A percentile compares a stretch with the other conserved stretches of the same genome.
Conservation (phyloP, 352 stramenopile species). For the Globisporangium polare region DNA sequence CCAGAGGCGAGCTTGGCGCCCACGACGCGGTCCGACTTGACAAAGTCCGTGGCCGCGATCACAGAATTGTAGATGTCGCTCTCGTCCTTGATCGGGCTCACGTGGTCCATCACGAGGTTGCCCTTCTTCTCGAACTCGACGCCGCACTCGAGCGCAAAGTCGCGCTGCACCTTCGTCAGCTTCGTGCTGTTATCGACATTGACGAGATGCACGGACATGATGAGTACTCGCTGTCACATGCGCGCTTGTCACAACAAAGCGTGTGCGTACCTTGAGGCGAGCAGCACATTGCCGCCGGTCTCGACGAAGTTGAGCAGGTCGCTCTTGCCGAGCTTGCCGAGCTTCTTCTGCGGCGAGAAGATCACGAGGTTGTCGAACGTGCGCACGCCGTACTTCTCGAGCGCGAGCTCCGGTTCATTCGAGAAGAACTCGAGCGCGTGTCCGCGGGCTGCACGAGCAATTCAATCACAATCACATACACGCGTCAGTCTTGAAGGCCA, state of each 20-base stretch:
- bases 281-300: constrained; percentile 79
- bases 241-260: not conserved
- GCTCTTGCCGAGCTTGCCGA: constrained; percentile 59
- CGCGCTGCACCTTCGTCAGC: constrained; percentile 74
- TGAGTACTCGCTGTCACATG: not conserved
- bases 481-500: not conserved
- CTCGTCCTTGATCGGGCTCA: constrained; percentile 51
- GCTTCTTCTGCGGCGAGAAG: constrained; percentile 82
- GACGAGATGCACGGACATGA: not conserved
- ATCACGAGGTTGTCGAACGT: constrained; percentile 90
- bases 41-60: constrained; percentile 65
- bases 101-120: constrained; percentile 86
- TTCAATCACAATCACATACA: not conserved
- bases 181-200: constrained; percentile 30
- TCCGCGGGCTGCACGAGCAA: constrained; percentile 33
- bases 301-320: constrained; percentile 85
- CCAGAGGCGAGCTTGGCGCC: constrained; percentile 34
- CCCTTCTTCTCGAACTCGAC: constrained; percentile 89
- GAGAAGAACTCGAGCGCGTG: constrained; percentile 64
- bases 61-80: constrained; percentile 77
- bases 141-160: constrained; percentile 85
- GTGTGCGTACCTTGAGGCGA: constrained; percentile 38
- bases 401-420: constrained; percentile 45
- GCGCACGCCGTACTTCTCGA: constrained; percentile 84
- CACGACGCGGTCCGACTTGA: constrained; percentile 63